Conservation (phyloP, 2,329 filamentous ascomycete genomes). For the Pseudogymnoascus sp. region DNA sequence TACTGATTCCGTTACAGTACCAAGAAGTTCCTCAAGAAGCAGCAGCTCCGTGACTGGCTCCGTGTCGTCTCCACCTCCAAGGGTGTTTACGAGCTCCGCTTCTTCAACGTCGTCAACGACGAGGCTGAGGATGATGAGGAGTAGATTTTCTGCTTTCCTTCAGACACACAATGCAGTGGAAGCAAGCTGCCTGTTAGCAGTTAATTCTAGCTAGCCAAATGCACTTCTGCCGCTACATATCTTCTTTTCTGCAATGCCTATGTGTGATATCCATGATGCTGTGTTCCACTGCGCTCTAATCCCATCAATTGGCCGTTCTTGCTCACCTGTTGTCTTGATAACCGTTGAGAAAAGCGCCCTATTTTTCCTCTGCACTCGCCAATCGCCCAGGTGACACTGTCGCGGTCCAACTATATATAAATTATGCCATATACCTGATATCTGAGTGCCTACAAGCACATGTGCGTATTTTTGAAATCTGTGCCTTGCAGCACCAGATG, state of each 20-base stretch:
- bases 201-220: slow-evolving; percentile 8
- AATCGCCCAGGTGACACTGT: neutral
- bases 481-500: neutral
- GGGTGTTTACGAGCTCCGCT: slow-evolving; percentile 99
- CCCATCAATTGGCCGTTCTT: neutral
- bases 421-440: neutral
- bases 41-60: slow-evolving; percentile 99
- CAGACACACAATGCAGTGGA: neutral
- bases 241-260: neutral
- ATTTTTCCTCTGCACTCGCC: neutral
- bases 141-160: slow-evolving; percentile 47
- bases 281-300: neutral
- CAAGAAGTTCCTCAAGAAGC: slow-evolving; percentile 99
- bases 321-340: neutral
- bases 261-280: neutral
- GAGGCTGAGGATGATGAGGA: slow-evolving; percentile 97
- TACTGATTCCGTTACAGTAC: slow-evolving; percentile 49
- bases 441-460: neutral
- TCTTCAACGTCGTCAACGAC: slow-evolving; percentile 99
- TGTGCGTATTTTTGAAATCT: neutral
- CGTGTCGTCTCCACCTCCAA: slow-evolving; percentile 96
- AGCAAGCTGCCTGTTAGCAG: slow-evolving; percentile 6
- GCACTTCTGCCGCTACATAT: neutral
- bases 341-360: neutral
- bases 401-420: neutral